Base-by-base conservation (phyloP, 2,329 filamentous ascomycete species). In the Ophiostoma triangulosporum region DNA sequence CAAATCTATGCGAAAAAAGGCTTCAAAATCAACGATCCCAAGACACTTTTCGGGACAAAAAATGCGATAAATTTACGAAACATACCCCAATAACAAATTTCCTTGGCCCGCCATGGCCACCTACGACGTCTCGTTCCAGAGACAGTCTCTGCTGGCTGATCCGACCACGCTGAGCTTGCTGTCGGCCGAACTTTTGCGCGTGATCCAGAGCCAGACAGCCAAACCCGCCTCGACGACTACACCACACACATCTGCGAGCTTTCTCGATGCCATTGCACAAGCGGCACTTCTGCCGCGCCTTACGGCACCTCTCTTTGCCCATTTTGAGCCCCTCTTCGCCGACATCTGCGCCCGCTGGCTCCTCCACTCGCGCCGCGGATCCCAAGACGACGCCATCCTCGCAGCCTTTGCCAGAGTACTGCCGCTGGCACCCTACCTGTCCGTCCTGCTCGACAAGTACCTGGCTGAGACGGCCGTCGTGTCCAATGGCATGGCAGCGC, bases 321-420 rank as follows among this genome's bases (percentile, higher is more conserved):
- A 85, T 63, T 89, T 90, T 66, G 81, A 86, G 64, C 72, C 76
- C 57, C 70, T 90, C 38, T 87, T 93, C 62, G 80, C 88, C 61
- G 90, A 96, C 67, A 73, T 94, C 50, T 88, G 85, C 67, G 85
- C 88, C 57, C 75, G 85, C 71, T 95, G 88, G 88, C 72, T 85
- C 45, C 72, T 74, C 62, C 66, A 70, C 64, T 61, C 70, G 27
- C 66, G 67, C 27, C 67, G 64, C 40, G 63, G 66, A 58, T 60
- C 58, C 53, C 65, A 62, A 60, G 67, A 68, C 60, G 67, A 66
- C 61, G 66, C 62, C 53, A 68, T 84, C 51, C 75, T 91, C 58
- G 76, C 83, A 54, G 84, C 86, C 31, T 86, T 95, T 69, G 84
- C 86, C 57, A 78, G 86, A 62, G 75, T 95, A 58, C 67, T 96